Percentiles rank a stretch among this genome's conserved stretches.
Conservation (phyloP, 2,329 filamentous ascomycete species). For the Fusarium fujikuroi region DNA sequence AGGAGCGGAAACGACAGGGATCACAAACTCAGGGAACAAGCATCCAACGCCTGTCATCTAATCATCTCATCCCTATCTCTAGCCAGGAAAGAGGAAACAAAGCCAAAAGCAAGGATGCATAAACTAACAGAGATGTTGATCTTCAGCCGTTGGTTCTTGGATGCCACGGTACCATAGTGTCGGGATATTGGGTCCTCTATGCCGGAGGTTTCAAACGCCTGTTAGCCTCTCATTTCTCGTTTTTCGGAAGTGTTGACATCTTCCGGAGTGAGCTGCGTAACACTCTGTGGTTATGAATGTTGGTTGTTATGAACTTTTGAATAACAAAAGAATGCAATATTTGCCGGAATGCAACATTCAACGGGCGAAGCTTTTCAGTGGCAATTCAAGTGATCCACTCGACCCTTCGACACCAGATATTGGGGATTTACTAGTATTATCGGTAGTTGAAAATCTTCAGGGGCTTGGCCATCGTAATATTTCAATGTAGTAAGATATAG, state of each 20-base stretch:
- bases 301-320: background rate
- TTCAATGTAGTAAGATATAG: background rate
- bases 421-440: background rate
- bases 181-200: background rate
- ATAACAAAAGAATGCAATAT: background rate
- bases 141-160: background rate
- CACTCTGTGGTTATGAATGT: background rate
- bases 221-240: background rate
- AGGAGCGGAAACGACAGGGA: background rate
- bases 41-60: background rate
- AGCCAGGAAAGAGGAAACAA: background rate
- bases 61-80: background rate
- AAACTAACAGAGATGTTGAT: slow-evolving; percentile 18
- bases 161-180: slow-evolving; percentile 10
- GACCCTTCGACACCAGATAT: background rate
- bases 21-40: background rate
- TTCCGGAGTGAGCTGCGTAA: background rate
- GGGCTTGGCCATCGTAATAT: background rate
- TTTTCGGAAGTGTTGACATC: background rate
- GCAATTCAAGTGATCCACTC: background rate
- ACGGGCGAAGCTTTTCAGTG: background rate
- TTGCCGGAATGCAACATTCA: slow-evolving; percentile 5
- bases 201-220: slow-evolving; percentile 3
- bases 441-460: slow-evolving; percentile 19
- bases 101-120: background rate